phyloP scores from a whole-genome alignment of 352 stramenopile genomes.

The Phytophthora cryptogea region DNA sequence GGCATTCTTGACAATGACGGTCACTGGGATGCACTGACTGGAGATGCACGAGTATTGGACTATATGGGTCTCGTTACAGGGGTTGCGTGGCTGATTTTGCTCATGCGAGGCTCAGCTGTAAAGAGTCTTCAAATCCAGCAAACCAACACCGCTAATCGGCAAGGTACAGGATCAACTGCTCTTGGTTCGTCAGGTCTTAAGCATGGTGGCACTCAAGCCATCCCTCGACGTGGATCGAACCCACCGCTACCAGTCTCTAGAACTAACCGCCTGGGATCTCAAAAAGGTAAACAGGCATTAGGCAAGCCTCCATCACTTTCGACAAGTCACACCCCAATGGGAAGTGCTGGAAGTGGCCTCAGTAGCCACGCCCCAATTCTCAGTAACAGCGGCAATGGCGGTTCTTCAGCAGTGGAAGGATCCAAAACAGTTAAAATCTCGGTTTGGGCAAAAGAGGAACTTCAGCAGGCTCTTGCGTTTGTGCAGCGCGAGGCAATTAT shows the following conservation, averaged over 20 bases:
- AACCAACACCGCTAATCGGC: conserved; percentile 48
- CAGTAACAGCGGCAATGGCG: conserved; percentile 13
- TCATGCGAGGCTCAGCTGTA: conserved; percentile 78
- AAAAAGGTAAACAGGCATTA: conserved; percentile 45
- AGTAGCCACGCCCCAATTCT: conserved; percentile 11
- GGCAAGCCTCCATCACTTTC: conserved; percentile 23
- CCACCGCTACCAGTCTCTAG: conserved; percentile 34
- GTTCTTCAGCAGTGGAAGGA: conserved; percentile 23
- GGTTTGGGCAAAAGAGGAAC: conserved; percentile 79
- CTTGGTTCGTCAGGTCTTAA: conserved; percentile 52
- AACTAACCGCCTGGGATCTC: conserved; percentile 29
- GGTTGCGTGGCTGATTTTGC: conserved; percentile 73
- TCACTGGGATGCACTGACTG: conserved; percentile 69
- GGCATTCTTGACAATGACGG: conserved; percentile 77
- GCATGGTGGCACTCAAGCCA: conserved; percentile 52
- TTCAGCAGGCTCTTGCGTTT: conserved; percentile 75
- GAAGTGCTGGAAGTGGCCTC: conserved; percentile 12
- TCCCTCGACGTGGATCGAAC: conserved; percentile 51
- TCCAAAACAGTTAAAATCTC: conserved; percentile 69
- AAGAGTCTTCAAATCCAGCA: conserved; percentile 89
- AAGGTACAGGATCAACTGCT: conserved; percentile 34
- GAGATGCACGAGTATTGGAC: conserved; percentile 69
- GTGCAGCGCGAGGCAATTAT: conserved; percentile 76
- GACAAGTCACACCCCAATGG: conserved; percentile 12
- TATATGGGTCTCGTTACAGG: conserved; percentile 82